Base-by-base conservation (phyloP, 148 eudicot genomes). In the Dianthus caryophyllus region DNA sequence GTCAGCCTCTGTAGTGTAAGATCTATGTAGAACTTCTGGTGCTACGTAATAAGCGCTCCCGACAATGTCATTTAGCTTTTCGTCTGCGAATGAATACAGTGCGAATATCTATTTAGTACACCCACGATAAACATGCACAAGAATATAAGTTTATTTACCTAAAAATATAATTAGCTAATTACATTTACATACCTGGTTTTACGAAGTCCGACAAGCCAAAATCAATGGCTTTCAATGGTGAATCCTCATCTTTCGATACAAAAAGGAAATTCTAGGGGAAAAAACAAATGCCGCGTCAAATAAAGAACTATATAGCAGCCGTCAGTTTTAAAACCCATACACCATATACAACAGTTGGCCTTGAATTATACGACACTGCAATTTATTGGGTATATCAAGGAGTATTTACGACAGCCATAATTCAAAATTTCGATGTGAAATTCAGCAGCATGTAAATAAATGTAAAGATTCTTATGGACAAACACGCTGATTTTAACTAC, bases 21-120 rank as follows among this genome's bases (percentile, higher is more conserved):
- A 85, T 82, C 97, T 83, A 72, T 90, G 99, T 11, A 95, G 82
- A 65, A 95, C 99, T 85, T 95, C 99, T 14, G 99, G 99, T 25
- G 99, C 99, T 41, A 95, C 99, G 70, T 95, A 95, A 68, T 90
- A 95, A 48, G 97, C 96, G 67, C 99, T 95, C 25, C 99, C 99
- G 13, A 95, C 99, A 10, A 95, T 95, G 66, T 95, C 99, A 77
- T 88, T 90, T 64, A 95, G 82, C 75, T 84, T 85, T 72, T 90
- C 96, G 76, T 90, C 99, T 95, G 88, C 53, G 70, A 63, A 75
- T 14, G 17, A 20, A 43, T 69, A 11, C 43, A 10, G 30, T 20
- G 11, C 39, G 27, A 44, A 44, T 53, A 14, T 51, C 1, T 41
- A 12, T 36, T 52, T 10, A 61, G 39, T 49, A 38, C 36, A 20